A percentile compares a stretch with the other conserved stretches of the same genome.
Conservation (phyloP, 192 early-diverging fungal genomes). For the Geranomyces michiganensis region DNA sequence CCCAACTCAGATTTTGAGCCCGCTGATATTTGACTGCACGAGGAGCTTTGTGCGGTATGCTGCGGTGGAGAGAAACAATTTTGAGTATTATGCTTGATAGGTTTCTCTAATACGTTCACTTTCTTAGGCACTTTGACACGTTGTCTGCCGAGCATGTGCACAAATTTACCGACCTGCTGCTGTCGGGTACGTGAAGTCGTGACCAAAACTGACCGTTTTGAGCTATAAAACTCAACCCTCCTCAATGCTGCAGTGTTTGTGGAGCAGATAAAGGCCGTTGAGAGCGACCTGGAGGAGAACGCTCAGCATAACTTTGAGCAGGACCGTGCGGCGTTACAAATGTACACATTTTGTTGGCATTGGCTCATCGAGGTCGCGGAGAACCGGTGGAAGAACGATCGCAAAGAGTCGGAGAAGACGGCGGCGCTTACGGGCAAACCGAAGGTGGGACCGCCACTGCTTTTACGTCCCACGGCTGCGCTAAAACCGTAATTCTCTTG, state of each 20-base stretch:
- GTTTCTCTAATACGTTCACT: neutral
- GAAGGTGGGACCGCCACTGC: slow-evolving; percentile 5
- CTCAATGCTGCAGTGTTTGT: slow-evolving; percentile 56
- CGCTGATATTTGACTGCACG: slow-evolving; percentile 59
- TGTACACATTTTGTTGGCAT: slow-evolving; percentile 81
- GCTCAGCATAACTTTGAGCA: slow-evolving; percentile 73
- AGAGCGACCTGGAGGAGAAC: slow-evolving; percentile 62
- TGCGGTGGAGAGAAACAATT: neutral
- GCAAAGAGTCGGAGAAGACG: slow-evolving; percentile 34
- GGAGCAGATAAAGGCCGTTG: slow-evolving; percentile 63
- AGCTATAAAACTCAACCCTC: neutral
- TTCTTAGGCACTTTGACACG: slow-evolving; percentile 52
- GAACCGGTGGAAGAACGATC: slow-evolving; percentile 36
- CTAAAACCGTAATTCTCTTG: too few relatives aligned
- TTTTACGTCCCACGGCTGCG: neutral
- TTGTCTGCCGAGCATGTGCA: slow-evolving; percentile 52
- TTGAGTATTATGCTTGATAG: too few relatives aligned
- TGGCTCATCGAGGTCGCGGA: slow-evolving; percentile 76
- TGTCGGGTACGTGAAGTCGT: slow-evolving; percentile 56
- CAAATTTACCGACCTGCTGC: slow-evolving; percentile 69
- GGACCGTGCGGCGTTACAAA: slow-evolving; percentile 70
- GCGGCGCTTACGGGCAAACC: slow-evolving; percentile 11
- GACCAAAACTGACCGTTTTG: neutral
- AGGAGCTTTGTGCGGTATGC: slow-evolving; percentile 74
- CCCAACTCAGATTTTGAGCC: slow-evolving; percentile 35